Percentiles rank a stretch among this genome's conserved stretches.
phyloP scores from a whole-genome alignment of 345 rosid species.

The Acer campestre region DNA sequence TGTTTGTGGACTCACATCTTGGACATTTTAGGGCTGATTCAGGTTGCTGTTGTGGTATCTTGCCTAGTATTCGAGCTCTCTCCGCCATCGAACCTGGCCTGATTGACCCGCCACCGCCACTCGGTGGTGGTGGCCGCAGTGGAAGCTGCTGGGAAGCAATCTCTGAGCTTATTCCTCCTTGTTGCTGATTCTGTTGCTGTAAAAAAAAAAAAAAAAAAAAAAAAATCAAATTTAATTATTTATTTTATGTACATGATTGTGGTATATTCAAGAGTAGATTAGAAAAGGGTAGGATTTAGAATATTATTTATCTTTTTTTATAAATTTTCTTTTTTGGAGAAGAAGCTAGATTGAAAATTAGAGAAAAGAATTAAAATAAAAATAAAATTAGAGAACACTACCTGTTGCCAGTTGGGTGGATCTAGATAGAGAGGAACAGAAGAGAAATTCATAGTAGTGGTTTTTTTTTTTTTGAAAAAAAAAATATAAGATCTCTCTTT shows the following conservation, averaged over 20 bases:
- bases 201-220: not conserved
- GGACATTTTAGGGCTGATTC: conserved; percentile 66
- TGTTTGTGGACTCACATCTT: conserved; percentile 66
- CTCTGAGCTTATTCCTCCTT: conserved; percentile 25
- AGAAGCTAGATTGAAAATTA: conserved; percentile 17
- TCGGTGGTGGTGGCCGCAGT: conserved; percentile 32
- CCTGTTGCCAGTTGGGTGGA: conserved; percentile 72
- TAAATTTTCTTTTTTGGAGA: conserved; percentile 26
- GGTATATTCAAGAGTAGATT: conserved; percentile 53
- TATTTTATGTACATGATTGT: conserved; percentile 6
- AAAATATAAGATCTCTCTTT: conserved; percentile 36
- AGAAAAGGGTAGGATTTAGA: conserved; percentile 24
- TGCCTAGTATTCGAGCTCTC: conserved; percentile 50
- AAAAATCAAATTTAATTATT: conserved; percentile 18
- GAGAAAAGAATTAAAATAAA: conserved; percentile 6
- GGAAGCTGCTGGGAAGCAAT: conserved; percentile 27
- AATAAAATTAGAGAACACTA: conserved; percentile 16
- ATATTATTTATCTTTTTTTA: conserved; percentile 29
- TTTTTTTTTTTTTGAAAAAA: not conserved
- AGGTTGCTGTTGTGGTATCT: conserved; percentile 50
- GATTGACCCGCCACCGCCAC: conserved; percentile 33
- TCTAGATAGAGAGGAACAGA: conserved; percentile 63
- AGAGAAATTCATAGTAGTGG: conserved; percentile 58
- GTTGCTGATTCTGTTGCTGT: conserved; percentile 46
- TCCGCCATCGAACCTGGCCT: conserved; percentile 59